Base-by-base conservation (phyloP, 495 filamentous ascomycete species). In the Aspergillus ostianus region DNA sequence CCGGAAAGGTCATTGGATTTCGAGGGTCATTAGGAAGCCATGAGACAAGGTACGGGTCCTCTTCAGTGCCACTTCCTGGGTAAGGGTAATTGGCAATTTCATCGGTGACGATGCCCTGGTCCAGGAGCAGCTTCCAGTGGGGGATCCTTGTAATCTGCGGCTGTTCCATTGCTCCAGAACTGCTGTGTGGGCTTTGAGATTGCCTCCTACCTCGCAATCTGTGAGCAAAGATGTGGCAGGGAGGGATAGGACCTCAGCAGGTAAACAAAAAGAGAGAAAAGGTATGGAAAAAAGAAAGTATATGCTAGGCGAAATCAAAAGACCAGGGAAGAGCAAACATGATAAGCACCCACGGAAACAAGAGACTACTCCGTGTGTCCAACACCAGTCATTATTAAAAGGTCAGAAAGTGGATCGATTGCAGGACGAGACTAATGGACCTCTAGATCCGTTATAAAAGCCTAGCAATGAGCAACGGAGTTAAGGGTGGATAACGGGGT, bases 31-130 rank as follows among this genome's bases (percentile, higher is more conserved):
- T 65, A 10, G 80, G 81, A 0, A 90, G 77, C 69, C 83, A 91
- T 21, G 83, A 80, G 59, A 90, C 85, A 13, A 87, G 66, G 57
- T 83, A 91, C 0, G 88, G 88, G 26, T 87, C 80, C 1, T 84
- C 82, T 44, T 78, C 69, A 4, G 87, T 90, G 41, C 88, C 88
- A 4, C 75, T 67, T 2, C 88, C 88, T 13, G 69, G 61, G 66
- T 87, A 90, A 0, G 71, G 56, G 57, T 80, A 76, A 32, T 81
- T 73, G 47, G 80, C 53, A 17, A 89, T 78, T 47, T 72, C 73
- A 8, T 70, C 60, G 3, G 76, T 80, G 49, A 81, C 51, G 52
- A 70, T 56, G 26, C 67, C 65, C 48, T 81, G 77, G 23, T 77
- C 72, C 9, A 61, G 48, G 18, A 82, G 44, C 1, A 75, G 63